A percentile compares a stretch with the other conserved stretches of the same genome.
Conservation (phyloP, 441 rosid species). For the Brassica hybrid region DNA sequence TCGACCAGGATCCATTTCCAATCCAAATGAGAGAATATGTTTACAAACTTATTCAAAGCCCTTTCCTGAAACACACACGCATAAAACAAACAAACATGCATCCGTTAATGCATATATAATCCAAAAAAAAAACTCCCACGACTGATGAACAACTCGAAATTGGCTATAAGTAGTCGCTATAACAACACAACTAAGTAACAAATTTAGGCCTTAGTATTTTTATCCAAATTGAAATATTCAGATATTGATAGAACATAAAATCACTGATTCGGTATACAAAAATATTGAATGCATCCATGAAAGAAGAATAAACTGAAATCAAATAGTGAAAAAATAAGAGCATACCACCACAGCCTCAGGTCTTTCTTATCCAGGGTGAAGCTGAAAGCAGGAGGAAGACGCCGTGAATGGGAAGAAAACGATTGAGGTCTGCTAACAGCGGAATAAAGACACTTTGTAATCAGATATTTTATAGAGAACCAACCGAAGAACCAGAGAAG, state of each 20-base stretch:
- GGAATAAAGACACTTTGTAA: conserved; percentile 21
- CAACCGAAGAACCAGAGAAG: conserved; percentile 18
- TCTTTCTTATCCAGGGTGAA: conserved; percentile 1
- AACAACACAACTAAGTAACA: too few relatives aligned
- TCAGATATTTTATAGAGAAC: conserved; percentile 23
- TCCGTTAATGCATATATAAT: conserved; percentile 52
- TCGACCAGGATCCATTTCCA: conserved; percentile 86
- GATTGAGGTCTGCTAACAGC: conserved; percentile 38
- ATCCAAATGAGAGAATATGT: conserved; percentile 43
- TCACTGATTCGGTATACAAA: neutral
- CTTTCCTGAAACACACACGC: conserved; percentile 70
- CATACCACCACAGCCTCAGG: conserved; percentile 19
- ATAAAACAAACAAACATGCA: conserved; percentile 53
- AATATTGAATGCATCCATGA: neutral
- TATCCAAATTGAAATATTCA: conserved; percentile 44
- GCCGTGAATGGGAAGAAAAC: conserved; percentile 7
- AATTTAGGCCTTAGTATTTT: neutral
- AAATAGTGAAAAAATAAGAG: neutral
- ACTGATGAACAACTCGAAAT: too few relatives aligned
- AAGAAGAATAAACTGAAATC: neutral
- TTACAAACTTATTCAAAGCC: conserved; percentile 51
- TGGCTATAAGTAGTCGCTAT: too few relatives aligned
- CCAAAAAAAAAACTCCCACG: neutral
- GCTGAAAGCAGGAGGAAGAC: conserved; percentile 12
- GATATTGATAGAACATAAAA: too few relatives aligned